Conservation (phyloP, 495 filamentous ascomycete genomes). For the Staphylotrichum tortipilum region DNA sequence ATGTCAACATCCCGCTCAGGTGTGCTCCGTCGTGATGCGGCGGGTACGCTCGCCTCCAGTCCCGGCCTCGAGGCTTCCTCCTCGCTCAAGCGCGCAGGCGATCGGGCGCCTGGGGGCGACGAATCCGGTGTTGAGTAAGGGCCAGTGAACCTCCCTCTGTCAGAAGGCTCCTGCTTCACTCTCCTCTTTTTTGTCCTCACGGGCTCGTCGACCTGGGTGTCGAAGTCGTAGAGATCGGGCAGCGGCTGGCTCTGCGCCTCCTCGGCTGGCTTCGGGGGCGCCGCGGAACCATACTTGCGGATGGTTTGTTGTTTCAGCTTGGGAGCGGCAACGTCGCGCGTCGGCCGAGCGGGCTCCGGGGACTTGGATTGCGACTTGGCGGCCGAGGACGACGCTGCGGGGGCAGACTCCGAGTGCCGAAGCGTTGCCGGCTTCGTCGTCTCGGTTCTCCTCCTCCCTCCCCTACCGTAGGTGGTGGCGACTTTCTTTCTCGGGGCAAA, state of each 20-base stretch:
- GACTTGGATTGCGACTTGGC: constrained; percentile 11
- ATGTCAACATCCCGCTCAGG: constrained; percentile 21
- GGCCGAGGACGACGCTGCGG: constrained; percentile 6
- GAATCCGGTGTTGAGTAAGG: constrained; percentile 25
- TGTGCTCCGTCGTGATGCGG: constrained; percentile 6
- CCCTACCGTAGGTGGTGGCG: constrained; percentile 35
- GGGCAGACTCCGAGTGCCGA: constrained; percentile 11
- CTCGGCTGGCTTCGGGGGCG: constrained; percentile 1
- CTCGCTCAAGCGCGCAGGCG: constrained; percentile 3
- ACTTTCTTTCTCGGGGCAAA: constrained; percentile 28
- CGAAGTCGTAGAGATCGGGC: constrained; percentile 8
- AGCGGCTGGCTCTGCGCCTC: constrained; percentile 25
- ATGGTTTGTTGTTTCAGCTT: constrained; percentile 5
- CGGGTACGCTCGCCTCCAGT: not conserved
- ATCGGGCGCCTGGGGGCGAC: constrained; percentile 13
- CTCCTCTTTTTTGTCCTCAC: constrained; percentile 19
- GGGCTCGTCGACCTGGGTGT: constrained; percentile 12
- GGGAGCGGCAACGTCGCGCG: constrained; percentile 1
- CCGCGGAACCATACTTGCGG: constrained; percentile 1
- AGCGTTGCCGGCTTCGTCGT: constrained; percentile 13
- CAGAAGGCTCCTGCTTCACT: constrained; percentile 18
- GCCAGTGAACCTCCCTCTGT: constrained; percentile 12
- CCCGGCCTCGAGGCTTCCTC: constrained; percentile 8
- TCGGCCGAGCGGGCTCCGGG: constrained; percentile 13
- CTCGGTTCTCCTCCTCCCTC: constrained; percentile 21